Percentiles rank a stretch among this genome's conserved stretches.
These are phyloP conservation scores for Trifolium repens DNA, from an alignment of 306 rosid genomes.

Conservation along the genomic window DNA sequence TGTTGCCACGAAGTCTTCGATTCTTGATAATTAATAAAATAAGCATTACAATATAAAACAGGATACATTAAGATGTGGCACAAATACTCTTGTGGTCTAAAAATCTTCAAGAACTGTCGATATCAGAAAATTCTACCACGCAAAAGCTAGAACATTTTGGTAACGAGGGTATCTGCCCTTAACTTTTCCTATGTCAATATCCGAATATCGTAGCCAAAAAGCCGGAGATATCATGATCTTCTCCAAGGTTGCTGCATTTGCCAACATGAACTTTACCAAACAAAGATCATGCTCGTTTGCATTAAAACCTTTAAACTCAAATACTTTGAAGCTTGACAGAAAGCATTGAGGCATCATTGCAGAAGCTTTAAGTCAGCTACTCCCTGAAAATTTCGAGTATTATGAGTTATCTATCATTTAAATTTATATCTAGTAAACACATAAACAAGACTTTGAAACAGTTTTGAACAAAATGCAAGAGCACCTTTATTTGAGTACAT, in stretches of 20 bases:
- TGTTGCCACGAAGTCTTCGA: no score
- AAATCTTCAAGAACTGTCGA: conserved; percentile 18
- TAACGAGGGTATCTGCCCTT: conserved; percentile 42
- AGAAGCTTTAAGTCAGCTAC: conserved; percentile 35
- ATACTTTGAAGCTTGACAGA: conserved; percentile 36
- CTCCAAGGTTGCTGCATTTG: conserved; percentile 44
- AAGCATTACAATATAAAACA: not conserved
- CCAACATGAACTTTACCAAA: conserved; percentile 40
- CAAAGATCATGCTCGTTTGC: conserved; percentile 42
- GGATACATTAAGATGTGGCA: not conserved
- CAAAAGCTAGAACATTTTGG: conserved; percentile 45
- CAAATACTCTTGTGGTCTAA: not conserved
- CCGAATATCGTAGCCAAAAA: conserved; percentile 41
- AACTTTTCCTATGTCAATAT: conserved; percentile 43
- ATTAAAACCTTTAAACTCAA: conserved; percentile 39
- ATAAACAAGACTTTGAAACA: not conserved
- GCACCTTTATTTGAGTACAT: no score
- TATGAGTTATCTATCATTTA: not conserved
- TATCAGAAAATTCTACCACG: conserved; percentile 29
- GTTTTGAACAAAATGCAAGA: no score
- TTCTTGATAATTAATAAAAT: not conserved
- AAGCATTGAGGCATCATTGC: conserved; percentile 46
- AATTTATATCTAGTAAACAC: not conserved
- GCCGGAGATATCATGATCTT: conserved; percentile 31
- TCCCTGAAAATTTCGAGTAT: conserved; percentile 41